These are phyloP conservation scores for Prunella vulgaris DNA, from an alignment of 257 asterid genomes.

Conservation along the genomic window DNA sequence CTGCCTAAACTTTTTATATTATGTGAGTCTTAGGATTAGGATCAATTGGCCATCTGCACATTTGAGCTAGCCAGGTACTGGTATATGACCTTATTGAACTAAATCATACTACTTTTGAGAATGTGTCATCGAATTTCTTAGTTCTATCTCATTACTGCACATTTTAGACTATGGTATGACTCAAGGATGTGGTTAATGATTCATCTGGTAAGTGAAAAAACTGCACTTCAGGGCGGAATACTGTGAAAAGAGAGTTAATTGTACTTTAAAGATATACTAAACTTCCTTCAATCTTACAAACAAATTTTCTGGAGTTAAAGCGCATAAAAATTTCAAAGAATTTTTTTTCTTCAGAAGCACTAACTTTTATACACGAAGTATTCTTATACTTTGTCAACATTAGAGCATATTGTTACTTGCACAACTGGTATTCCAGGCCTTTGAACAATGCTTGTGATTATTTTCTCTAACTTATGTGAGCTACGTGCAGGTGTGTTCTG, in stretches of 20 bases:
- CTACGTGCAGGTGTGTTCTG: conserved; percentile 63
- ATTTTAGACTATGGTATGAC: neutral
- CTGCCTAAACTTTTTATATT: neutral
- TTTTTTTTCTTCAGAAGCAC: neutral
- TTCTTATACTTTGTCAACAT: neutral
- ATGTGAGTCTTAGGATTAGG: neutral
- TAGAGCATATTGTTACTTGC: neutral
- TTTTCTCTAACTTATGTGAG: conserved; percentile 14
- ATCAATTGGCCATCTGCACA: neutral
- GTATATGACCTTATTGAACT: neutral
- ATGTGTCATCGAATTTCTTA: neutral
- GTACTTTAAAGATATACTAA: neutral
- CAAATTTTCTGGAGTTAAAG: neutral
- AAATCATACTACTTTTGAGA: neutral
- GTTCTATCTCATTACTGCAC: neutral
- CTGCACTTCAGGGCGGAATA: neutral
- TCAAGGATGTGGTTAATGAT: neutral
- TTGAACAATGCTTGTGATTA: neutral
- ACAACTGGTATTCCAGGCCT: conserved; percentile 1
- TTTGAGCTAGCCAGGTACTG: neutral
- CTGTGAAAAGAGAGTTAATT: neutral
- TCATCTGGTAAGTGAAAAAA: neutral
- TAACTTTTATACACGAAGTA: neutral
- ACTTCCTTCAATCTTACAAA: neutral
- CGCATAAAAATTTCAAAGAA: neutral